A percentile compares a stretch with the other conserved stretches of the same genome.
Conservation (phyloP, 495 filamentous ascomycete genomes). For the Daldinia loculata region DNA sequence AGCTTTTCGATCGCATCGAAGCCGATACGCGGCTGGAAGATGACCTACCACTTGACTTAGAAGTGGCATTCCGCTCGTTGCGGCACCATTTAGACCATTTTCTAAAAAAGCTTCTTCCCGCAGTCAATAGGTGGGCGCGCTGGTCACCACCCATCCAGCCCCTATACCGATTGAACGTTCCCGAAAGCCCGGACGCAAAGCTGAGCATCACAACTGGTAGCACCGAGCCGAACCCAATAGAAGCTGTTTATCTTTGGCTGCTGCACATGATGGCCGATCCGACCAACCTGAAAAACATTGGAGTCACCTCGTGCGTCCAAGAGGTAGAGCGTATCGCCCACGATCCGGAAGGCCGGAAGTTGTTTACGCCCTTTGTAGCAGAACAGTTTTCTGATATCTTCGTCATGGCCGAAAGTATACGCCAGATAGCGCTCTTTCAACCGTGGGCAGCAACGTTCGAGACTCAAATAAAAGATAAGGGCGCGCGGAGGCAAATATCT, state of each 20-base stretch:
- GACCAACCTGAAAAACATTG: neutral
- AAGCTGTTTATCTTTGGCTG: neutral
- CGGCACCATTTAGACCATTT: neutral
- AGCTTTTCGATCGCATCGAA: neutral
- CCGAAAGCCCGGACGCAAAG: neutral
- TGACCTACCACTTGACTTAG: neutral
- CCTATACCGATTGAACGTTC: neutral
- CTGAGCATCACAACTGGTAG: neutral
- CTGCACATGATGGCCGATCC: neutral
- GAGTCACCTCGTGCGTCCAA: neutral
- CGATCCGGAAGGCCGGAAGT: neutral
- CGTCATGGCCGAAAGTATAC: neutral
- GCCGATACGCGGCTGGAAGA: neutral
- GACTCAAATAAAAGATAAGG: neutral
- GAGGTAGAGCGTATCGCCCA: neutral
- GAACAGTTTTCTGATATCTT: neutral
- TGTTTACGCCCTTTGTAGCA: neutral
- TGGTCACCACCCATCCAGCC: slow-evolving; percentile 1
- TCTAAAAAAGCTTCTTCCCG: neutral
- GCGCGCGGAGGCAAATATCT: neutral
- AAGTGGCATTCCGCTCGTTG: neutral
- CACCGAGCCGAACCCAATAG: neutral
- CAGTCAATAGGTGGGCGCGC: neutral
- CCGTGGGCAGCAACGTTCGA: neutral
- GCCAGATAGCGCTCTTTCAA: neutral